Evolutionary conservation across 306 rosid species (phyloP).

Genomic region (Vicia sativa): DNA sequence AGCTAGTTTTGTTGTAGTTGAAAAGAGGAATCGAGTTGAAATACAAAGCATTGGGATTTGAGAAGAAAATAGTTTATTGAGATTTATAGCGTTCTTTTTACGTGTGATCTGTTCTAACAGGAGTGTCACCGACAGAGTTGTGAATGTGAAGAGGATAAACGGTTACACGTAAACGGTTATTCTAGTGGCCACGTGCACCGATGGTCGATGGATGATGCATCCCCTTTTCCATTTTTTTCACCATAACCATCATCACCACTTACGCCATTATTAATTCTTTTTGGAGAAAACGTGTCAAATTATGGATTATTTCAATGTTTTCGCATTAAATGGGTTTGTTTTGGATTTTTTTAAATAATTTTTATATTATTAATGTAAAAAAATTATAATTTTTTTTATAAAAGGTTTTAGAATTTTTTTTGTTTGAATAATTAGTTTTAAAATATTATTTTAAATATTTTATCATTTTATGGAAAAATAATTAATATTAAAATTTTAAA

Average conservation of each 20-base stretch:
- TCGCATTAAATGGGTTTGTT: no score
- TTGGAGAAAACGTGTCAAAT: no score
- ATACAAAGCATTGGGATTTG: constrained; percentile 43
- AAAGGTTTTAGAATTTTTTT: no score
- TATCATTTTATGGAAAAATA: no score
- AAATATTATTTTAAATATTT: no score
- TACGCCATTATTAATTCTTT: constrained; percentile 24
- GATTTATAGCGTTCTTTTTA: neutral
- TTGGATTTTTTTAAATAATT: no score
- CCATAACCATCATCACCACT: constrained; percentile 22
- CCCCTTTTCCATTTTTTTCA: neutral
- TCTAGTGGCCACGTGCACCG: neutral
- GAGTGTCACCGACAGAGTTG: neutral
- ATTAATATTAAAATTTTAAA: no score
- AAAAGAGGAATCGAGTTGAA: constrained; percentile 41
- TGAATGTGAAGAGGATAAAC: neutral
- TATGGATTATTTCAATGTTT: no score
- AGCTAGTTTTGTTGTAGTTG: neutral
- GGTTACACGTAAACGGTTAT: constrained; percentile 31
- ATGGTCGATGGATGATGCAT: neutral
- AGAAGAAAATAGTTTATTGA: neutral
- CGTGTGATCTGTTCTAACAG: no score
- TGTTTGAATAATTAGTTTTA: no score
- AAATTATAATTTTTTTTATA: no score
- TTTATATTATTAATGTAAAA: no score